A percentile compares a stretch with the other conserved stretches of the same genome.
Conservation (phyloP, 2,329 filamentous ascomycete species). For the Leptographium galeiforme region DNA sequence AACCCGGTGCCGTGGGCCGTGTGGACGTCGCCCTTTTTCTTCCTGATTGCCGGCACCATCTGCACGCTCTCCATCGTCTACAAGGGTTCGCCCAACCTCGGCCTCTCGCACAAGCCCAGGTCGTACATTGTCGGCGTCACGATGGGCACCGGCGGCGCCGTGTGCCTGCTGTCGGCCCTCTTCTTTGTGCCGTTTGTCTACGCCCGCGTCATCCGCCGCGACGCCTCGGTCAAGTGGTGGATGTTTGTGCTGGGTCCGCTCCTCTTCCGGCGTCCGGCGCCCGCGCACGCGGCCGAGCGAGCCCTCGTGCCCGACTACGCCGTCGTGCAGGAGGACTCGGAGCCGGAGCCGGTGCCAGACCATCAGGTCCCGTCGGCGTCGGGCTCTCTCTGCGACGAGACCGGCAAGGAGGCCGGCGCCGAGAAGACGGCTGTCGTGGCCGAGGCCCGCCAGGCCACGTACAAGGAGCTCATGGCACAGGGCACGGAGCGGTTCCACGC, state of each 20-base stretch:
- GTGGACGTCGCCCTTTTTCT: slow-evolving; percentile 61
- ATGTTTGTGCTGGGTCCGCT: slow-evolving; percentile 49
- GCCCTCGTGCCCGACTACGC: slow-evolving; percentile 62
- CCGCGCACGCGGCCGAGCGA: slow-evolving; percentile 35
- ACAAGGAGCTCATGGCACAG: slow-evolving; percentile 47
- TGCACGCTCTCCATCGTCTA: slow-evolving; percentile 69
- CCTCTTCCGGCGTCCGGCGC: slow-evolving; percentile 42
- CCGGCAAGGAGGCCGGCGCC: neutral
- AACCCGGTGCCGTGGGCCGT: slow-evolving; percentile 62
- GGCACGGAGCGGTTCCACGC: slow-evolving; percentile 46
- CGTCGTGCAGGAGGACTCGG: slow-evolving; percentile 53
- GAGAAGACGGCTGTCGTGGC: slow-evolving; percentile 22
- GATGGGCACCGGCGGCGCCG: slow-evolving; percentile 47
- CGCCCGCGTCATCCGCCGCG: slow-evolving; percentile 54
- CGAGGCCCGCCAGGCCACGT: slow-evolving; percentile 39
- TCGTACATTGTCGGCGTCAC: slow-evolving; percentile 57
- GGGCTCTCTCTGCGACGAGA: slow-evolving; percentile 1
- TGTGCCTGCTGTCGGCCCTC: slow-evolving; percentile 44
- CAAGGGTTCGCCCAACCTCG: slow-evolving; percentile 61
- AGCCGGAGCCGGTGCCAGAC: slow-evolving; percentile 13
- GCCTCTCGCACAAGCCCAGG: slow-evolving; percentile 49
- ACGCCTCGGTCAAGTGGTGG: slow-evolving; percentile 50
- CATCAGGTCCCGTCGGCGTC: slow-evolving; percentile 6
- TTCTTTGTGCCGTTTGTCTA: slow-evolving; percentile 65
- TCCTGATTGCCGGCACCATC: slow-evolving; percentile 60